Evolutionary conservation across 163 green algal species (phyloP), one percentile per base, ranked within the genome.

Genomic region (Scenedesmus sp.): DNA sequence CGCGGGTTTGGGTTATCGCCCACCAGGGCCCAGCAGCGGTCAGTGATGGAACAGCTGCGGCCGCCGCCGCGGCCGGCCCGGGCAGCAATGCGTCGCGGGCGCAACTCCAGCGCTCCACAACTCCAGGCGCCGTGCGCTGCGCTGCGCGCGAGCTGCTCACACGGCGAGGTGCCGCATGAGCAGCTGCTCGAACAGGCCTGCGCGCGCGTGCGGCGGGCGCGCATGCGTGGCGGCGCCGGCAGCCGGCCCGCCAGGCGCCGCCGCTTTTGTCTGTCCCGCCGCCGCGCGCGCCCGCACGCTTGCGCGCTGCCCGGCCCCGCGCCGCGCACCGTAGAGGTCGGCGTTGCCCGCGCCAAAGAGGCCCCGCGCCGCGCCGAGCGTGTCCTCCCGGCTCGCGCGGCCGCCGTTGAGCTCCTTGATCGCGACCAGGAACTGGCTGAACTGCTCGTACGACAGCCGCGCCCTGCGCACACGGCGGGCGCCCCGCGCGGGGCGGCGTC

Each of bases 351-450:
- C 51, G 4, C 88, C 90, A 69, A 94, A 94, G 17, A 95, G 92
- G 24, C 84, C 84, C n/a, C 80, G 58, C 4, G 92, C 89, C 18
- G 81, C 82, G 33, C 75, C 64, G 36, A 96, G 83, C 14, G 91
- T 95, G n/a, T 94, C 84, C 47, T 94, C 89, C 13, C 90, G 81
- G 20, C 80, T 91, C 70, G 91, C 80, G 44, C 86, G 82, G 17
- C 91, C 90, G 5, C 84, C 86, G 63, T 97, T 97, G 6, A 97
- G 90, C 72, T 96, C 91, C 84, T 96, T 94, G 85, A 95, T 95
- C 54, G 89, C 87, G 57, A 89, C 81, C 54, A 95, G 63, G 76
- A 95, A 95, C 58, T 86, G 57, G 15, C 73, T 85, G 83, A 95
- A 95, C 45, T 89, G 77, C 82, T 94, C 90, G 60, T 91, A 92